These are phyloP conservation scores for Arthrobotrys entomopaga DNA, from an alignment of 2,329 filamentous ascomycete genomes.

Conservation along the genomic window DNA sequence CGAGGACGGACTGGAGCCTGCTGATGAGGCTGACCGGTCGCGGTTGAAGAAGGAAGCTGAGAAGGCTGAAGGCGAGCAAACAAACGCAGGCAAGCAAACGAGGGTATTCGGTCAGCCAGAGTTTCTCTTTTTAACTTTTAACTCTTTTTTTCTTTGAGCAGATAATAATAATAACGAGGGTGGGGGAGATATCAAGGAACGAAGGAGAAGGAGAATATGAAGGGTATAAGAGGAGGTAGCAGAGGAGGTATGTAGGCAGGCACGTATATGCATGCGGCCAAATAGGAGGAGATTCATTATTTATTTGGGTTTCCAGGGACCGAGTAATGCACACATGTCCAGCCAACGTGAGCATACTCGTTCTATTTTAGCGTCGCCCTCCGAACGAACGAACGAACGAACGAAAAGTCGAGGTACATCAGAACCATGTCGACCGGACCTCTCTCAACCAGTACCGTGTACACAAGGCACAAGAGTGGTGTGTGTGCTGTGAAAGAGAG, in stretches of 20 bases:
- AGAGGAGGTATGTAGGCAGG: slow-evolving; percentile 8
- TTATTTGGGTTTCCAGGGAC: background rate
- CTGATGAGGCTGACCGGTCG: slow-evolving; percentile 58
- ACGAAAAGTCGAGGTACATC: background rate
- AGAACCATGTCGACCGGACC: background rate
- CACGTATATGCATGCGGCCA: slow-evolving; percentile 10
- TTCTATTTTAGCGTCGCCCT: slow-evolving; percentile 6
- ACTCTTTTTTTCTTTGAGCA: slow-evolving; percentile 9
- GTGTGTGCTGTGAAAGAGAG: background rate
- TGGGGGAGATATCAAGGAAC: slow-evolving; percentile 3
- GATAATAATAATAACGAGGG: slow-evolving; percentile 17
- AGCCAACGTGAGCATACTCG: slow-evolving; percentile 40
- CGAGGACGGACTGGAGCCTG: slow-evolving; percentile 25
- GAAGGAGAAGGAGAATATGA: slow-evolving; percentile 5
- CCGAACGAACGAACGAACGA: too few relatives aligned
- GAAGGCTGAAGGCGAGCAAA: slow-evolving; percentile 30
- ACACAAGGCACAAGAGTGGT: slow-evolving; percentile 11
- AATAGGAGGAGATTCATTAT: slow-evolving; percentile 37
- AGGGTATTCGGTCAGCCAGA: slow-evolving; percentile 26
- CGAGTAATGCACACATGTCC: slow-evolving; percentile 37
- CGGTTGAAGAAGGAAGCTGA: slow-evolving; percentile 53
- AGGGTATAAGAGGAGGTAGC: slow-evolving; percentile 12
- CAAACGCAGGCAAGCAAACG: slow-evolving; percentile 12
- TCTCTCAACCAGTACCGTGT: slow-evolving; percentile 2
- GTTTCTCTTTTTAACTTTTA: background rate